Conservation (phyloP, 2,329 filamentous ascomycete species). For the Penicillium sp. region DNA sequence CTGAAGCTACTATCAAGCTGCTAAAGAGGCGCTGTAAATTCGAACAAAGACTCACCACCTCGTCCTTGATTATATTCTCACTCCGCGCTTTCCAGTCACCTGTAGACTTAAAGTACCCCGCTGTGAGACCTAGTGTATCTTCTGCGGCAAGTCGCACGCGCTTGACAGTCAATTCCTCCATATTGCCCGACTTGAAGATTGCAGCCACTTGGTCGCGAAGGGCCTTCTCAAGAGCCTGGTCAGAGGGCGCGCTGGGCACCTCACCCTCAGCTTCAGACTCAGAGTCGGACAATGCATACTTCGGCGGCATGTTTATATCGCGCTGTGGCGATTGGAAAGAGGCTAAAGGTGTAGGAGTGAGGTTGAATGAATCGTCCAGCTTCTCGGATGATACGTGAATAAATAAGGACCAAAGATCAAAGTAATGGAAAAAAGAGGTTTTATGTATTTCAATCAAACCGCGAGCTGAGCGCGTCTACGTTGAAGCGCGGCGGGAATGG, state of each 20-base stretch:
- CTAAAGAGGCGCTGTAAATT: neutral
- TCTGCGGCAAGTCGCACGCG: constrained; percentile 55
- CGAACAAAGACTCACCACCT: constrained; percentile 46
- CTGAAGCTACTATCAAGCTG: neutral
- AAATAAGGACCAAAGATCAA: neutral
- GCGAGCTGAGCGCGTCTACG: neutral
- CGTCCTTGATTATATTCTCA: constrained; percentile 52
- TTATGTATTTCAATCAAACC: neutral
- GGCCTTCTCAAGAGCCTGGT: constrained; percentile 36
- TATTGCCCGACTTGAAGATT: constrained; percentile 40
- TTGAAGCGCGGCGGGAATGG: neutral
- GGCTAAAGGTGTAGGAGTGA: neutral
- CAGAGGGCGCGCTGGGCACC: constrained; percentile 26
- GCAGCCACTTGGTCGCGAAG: constrained; percentile 40
- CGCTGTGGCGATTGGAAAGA: neutral
- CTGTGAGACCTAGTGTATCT: constrained; percentile 50
- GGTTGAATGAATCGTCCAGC: neutral
- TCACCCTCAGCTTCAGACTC: constrained; percentile 27
- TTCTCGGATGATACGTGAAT: neutral
- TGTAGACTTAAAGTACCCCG: constrained; percentile 56
- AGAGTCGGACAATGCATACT: constrained; percentile 32
- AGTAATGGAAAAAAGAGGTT: neutral
- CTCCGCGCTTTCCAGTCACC: constrained; percentile 55
- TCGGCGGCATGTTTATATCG: constrained; percentile 28
- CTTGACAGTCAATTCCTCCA: constrained; percentile 57